Conservation (phyloP, 768 basidiomycete species). For the Mycena epipterygia region DNA sequence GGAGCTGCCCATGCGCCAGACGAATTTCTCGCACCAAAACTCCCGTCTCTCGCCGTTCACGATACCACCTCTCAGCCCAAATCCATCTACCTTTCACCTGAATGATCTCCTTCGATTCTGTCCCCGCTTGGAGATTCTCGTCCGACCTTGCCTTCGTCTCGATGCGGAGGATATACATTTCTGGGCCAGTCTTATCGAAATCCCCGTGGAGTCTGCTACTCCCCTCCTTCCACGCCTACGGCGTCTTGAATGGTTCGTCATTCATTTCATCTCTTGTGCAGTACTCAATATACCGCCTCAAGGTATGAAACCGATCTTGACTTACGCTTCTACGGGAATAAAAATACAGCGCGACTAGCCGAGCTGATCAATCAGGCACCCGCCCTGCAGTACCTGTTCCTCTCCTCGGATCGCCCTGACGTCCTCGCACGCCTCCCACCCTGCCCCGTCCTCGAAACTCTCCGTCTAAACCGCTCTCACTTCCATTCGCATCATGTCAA, state of each 20-base stretch:
- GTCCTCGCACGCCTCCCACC: conserved; percentile 15
- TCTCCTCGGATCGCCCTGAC: conserved; percentile 26
- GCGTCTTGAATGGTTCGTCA: conserved; percentile 30
- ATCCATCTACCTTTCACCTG: not conserved
- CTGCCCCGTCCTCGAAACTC: conserved; percentile 4
- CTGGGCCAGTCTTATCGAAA: conserved; percentile 22
- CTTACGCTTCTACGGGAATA: conserved; percentile 19
- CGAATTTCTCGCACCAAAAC: not conserved
- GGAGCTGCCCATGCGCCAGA: conserved; percentile 19
- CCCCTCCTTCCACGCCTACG: not conserved
- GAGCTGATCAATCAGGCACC: conserved; percentile 24
- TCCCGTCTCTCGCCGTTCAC: not conserved
- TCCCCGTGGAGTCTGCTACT: not conserved
- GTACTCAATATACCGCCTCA: not conserved
- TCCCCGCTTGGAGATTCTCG: conserved; percentile 26
- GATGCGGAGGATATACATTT: conserved; percentile 16
- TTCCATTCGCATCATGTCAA: not conserved
- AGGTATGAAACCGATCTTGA: conserved; percentile 26
- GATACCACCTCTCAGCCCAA: not conserved
- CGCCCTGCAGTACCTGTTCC: conserved; percentile 14
- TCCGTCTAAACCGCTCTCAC: conserved; percentile 27
- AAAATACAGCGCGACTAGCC: conserved; percentile 11
- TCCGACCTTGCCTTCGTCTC: conserved; percentile 36
- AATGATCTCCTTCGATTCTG: conserved; percentile 13
- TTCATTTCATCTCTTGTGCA: not conserved